Conservation (phyloP, 2,329 filamentous ascomycete species). For the Fusarium redolens region DNA sequence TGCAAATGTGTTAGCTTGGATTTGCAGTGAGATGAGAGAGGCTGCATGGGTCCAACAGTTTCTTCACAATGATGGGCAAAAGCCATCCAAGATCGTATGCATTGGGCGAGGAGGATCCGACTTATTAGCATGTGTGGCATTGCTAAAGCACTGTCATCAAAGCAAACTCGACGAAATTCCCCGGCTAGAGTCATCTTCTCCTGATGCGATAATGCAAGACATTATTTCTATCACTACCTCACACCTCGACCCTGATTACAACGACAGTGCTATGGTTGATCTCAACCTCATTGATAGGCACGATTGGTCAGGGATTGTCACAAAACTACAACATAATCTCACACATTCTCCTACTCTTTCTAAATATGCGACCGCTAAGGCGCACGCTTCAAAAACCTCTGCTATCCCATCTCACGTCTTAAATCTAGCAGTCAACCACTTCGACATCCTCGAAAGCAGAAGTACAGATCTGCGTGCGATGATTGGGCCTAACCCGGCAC, state of each 20-base stretch:
- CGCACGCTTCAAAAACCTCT: conserved; percentile 4
- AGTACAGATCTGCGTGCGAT: not conserved
- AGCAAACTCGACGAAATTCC: not conserved
- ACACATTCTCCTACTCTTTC: conserved; percentile 11
- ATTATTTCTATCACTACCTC: not conserved
- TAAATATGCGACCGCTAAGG: conserved; percentile 13
- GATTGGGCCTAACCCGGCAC: not conserved
- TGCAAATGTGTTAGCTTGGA: conserved; percentile 11
- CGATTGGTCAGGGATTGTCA: not conserved
- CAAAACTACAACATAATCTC: conserved; percentile 5
- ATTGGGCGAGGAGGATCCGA: conserved; percentile 11
- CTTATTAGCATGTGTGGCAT: not conserved
- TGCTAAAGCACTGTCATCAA: not conserved
- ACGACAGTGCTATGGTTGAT: not conserved
- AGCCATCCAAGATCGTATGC: not conserved
- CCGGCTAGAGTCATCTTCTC: not conserved
- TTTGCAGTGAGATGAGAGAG: conserved; percentile 9
- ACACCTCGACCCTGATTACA: not conserved
- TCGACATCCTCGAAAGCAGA: not conserved
- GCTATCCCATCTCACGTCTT: not conserved
- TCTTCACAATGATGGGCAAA: not conserved
- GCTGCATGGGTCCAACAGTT: not conserved
- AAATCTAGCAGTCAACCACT: not conserved
- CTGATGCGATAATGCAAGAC: not conserved
- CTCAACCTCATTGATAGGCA: conserved; percentile 2